phyloP scores from a whole-genome alignment of 2,329 filamentous ascomycete species.

The Nemania sp. region DNA sequence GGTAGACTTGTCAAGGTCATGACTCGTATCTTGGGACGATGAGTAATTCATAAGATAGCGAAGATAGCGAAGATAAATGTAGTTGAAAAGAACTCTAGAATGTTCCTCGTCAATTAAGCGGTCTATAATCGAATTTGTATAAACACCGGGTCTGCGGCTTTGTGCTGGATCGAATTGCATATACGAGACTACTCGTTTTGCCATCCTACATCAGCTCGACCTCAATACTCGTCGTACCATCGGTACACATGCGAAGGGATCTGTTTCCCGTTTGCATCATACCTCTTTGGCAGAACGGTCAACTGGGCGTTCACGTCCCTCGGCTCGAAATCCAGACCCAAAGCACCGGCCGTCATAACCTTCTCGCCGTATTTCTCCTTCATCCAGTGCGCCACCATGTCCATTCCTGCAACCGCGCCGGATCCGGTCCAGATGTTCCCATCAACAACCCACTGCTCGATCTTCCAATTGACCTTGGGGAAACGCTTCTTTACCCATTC shows the following conservation, averaged over 20 bases:
- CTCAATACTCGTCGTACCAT: constrained; percentile 16
- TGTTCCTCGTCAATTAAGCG: too few species aligned
- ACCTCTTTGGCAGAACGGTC: constrained; percentile 20
- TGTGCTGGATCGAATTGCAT: too few species aligned
- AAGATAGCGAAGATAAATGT: too few species aligned
- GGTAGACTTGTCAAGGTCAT: constrained; percentile 13
- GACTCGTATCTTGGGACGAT: constrained; percentile 13
- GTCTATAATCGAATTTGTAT: too few species aligned
- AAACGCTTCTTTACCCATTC: constrained; percentile 19
- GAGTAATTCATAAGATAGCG: not conserved
- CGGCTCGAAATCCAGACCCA: constrained; percentile 18
- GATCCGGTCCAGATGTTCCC: constrained; percentile 22
- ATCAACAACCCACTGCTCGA: constrained; percentile 21
- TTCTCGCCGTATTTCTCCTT: constrained; percentile 12
- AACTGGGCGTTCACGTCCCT: constrained; percentile 16
- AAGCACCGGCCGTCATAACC: constrained; percentile 12
- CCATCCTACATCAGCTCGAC: too few species aligned
- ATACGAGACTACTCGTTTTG: too few species aligned
- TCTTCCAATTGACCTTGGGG: constrained; percentile 19
- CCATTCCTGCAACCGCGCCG: constrained; percentile 20
- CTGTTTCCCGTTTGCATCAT: constrained; percentile 15
- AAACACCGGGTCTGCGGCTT: too few species aligned
- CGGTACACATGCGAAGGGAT: constrained; percentile 18
- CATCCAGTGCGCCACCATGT: constrained; percentile 21
- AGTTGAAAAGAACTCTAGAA: too few species aligned